Conservation (phyloP, 2,329 filamentous ascomycete species). For the Cytospora mali region DNA sequence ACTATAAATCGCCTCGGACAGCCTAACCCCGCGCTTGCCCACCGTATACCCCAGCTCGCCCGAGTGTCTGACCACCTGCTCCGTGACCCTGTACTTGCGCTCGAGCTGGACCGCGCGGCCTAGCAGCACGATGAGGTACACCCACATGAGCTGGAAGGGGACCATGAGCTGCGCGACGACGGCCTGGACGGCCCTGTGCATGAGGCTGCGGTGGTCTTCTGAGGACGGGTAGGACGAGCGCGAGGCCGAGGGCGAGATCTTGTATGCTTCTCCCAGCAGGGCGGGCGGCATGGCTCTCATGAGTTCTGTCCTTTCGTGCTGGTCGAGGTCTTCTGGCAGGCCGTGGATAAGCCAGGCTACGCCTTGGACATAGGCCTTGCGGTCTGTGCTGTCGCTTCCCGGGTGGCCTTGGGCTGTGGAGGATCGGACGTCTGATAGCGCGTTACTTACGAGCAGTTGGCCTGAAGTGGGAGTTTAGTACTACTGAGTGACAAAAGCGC, state of each 20-base stretch:
- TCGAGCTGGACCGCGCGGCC: conserved; percentile 63
- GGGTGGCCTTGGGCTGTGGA: not conserved
- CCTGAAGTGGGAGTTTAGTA: conserved; percentile 1
- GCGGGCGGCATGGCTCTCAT: conserved; percentile 51
- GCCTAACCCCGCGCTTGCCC: conserved; percentile 52
- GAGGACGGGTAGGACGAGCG: not conserved
- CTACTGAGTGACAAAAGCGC: not conserved
- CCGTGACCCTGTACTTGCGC: conserved; percentile 65
- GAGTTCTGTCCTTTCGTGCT: conserved; percentile 56
- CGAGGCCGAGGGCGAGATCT: conserved; percentile 17
- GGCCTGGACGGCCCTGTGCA: conserved; percentile 61
- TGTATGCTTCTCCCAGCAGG: conserved; percentile 27
- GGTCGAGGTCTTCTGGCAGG: conserved; percentile 59
- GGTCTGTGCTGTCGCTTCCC: conserved; percentile 43
- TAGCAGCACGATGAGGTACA: conserved; percentile 60
- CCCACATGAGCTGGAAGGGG: conserved; percentile 60
- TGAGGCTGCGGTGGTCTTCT: conserved; percentile 41
- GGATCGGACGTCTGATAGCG: conserved; percentile 12
- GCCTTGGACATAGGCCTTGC: conserved; percentile 66
- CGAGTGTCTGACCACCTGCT: conserved; percentile 55
- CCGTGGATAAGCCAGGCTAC: conserved; percentile 66
- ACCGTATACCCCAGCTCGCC: conserved; percentile 56
- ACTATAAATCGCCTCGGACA: conserved; percentile 58
- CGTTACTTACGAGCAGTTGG: conserved; percentile 21
- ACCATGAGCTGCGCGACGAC: conserved; percentile 62